A percentile compares a stretch with the other conserved stretches of the same genome.
Conservation (phyloP, 345 rosid species). For the Rhizophora apiculata region DNA sequence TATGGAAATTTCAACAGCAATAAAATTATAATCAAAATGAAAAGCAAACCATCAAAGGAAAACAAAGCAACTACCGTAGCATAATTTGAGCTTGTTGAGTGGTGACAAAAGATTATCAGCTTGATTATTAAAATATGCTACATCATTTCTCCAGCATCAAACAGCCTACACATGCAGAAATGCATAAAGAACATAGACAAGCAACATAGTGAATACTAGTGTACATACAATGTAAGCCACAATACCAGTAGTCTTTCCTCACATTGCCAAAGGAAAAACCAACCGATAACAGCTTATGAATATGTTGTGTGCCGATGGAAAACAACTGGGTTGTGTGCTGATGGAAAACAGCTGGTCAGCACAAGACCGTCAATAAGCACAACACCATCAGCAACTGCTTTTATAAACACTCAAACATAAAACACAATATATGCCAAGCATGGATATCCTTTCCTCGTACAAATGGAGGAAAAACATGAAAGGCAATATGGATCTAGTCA, state of each 20-base stretch:
- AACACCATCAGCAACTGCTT: neutral
- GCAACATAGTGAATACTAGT: neutral
- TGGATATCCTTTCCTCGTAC: constrained; percentile 1
- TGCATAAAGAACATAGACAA: neutral
- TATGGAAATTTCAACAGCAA: too few species aligned
- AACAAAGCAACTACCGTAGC: neutral
- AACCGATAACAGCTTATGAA: constrained; percentile 47
- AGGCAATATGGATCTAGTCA: neutral
- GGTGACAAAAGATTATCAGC: neutral
- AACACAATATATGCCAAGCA: neutral
- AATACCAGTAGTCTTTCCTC: constrained; percentile 25
- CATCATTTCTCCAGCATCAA: neutral
- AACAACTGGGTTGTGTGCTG: constrained; percentile 39
- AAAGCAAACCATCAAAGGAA: constrained; percentile 2
- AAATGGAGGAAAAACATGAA: constrained; percentile 11
- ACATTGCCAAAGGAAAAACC: constrained; percentile 15
- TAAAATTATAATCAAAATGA: neutral
- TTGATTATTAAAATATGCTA: neutral
- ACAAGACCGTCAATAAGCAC: constrained; percentile 46
- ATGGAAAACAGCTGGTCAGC: constrained; percentile 27
- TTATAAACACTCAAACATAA: neutral
- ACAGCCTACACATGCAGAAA: neutral
- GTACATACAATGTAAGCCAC: constrained; percentile 30
- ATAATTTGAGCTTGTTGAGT: neutral
- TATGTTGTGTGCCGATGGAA: constrained; percentile 40